Conservation (phyloP, 805 yeast genomes). For the Cyberlindnera euphorbiae region DNA sequence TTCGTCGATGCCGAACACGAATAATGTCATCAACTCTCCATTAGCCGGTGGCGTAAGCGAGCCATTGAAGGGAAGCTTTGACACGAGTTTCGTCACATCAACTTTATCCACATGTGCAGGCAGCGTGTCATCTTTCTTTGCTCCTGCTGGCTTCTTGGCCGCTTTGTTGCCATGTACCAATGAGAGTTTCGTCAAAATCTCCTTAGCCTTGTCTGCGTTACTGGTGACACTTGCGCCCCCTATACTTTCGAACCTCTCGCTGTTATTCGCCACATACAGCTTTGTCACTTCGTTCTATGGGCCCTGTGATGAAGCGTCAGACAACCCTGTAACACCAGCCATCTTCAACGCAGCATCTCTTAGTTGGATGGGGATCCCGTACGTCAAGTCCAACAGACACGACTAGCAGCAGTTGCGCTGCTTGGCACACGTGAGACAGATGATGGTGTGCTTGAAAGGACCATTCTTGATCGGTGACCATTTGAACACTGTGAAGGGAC, state of each 20-base stretch:
- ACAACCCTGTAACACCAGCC: constrained; percentile 46
- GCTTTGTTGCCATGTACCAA: constrained; percentile 15
- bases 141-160: constrained; percentile 7
- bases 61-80: constrained; percentile 67
- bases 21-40: constrained; percentile 48
- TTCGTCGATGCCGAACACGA: constrained; percentile 69
- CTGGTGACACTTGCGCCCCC: constrained; percentile 35
- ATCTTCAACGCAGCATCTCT: constrained; percentile 77
- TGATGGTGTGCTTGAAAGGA: constrained; percentile 53
- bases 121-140: constrained; percentile 8
- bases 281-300: constrained; percentile 50
- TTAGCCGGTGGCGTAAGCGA: constrained; percentile 42
- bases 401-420: constrained; percentile 82
- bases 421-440: constrained; percentile 78
- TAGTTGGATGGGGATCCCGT: constrained; percentile 72
- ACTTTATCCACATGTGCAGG: constrained; percentile 24
- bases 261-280: constrained; percentile 51
- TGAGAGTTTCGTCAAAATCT: constrained; percentile 44
- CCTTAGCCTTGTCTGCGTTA: constrained; percentile 39
- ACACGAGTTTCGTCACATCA: constrained; percentile 48
- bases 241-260: constrained; percentile 28
- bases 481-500: constrained; percentile 76
- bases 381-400: constrained; percentile 78
- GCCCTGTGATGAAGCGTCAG: constrained; percentile 28
- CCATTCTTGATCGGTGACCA: constrained; percentile 54